Base-by-base conservation (phyloP, 1,284 basidiomycete species). In the Pterulicium gracile region DNA sequence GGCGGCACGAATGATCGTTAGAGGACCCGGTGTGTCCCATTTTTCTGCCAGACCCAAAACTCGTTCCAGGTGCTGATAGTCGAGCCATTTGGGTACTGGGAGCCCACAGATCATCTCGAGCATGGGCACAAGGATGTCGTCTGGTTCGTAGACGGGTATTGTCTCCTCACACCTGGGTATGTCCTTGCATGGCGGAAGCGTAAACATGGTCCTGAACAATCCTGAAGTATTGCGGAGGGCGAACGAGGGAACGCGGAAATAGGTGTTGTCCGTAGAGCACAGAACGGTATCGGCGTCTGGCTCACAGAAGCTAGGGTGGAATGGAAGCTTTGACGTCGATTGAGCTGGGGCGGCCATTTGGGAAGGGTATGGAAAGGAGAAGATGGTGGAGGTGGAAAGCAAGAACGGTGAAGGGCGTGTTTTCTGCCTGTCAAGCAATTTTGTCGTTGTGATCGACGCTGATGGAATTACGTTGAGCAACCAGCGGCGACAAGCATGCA, bases 11-110 rank as follows among this genome's bases (percentile, higher is more conserved):
- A 69, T 61, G 43, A 64, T 47, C n/a, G 64, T 65, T 18, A 69
- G 51, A 2, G 67, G 67, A 1, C 67, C 67, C 3, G 58, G 63
- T 3, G 67, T 56, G 41, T 65, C 63, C 62, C 64, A 68, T 43
- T 60, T 58, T 48, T 66, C 61, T 2, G 62, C 63, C 7, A 69
- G 62, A 3, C 55, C 47, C 2, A 67, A 48, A 1, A 60, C 58
- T n/a, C 55, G 52, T 42, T 68, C 64, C 17, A 66, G 50, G 40
- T 67, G 58, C 47, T 63, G 59, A 41, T 66, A 63, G 0, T 61
- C 62, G 39, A 56, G 49, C 62, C 61, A 65, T 23, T 52, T 50
- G 10, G 60, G 58, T 3, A 60, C 62, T 39, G 61, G 58, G 3
- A 69, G 54, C 0, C 66, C 66, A 34, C 62, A 62, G 22, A 68